Conservation (phyloP, 2,329 filamentous ascomycete genomes). For the Verticillium isaacii region DNA sequence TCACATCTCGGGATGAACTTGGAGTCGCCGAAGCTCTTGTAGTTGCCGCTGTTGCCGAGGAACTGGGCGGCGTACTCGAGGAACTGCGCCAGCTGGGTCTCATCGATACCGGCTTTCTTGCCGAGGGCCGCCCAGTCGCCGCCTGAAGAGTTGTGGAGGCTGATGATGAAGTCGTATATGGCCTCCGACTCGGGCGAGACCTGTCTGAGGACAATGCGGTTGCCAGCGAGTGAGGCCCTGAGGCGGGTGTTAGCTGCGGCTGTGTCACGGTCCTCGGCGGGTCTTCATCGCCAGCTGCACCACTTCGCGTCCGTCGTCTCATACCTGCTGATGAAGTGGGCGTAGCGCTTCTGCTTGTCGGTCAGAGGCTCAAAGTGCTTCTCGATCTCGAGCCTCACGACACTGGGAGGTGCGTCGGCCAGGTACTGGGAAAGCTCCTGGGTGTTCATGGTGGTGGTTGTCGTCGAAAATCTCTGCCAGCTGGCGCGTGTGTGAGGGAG, state of each 20-base stretch:
- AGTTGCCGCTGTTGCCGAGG: slow-evolving; percentile 76
- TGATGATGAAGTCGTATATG: slow-evolving; percentile 77
- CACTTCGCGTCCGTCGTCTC: slow-evolving; percentile 10
- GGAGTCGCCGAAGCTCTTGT: slow-evolving; percentile 81
- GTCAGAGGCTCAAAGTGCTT: slow-evolving; percentile 81
- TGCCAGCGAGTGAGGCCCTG: slow-evolving; percentile 73
- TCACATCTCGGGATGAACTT: slow-evolving; percentile 75
- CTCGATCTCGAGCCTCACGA: slow-evolving; percentile 85
- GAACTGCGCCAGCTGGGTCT: slow-evolving; percentile 62
- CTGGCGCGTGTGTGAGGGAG: slow-evolving; percentile 3
- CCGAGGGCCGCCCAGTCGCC: slow-evolving; percentile 70
- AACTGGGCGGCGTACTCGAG: slow-evolving; percentile 76
- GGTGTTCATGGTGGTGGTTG: slow-evolving; percentile 45
- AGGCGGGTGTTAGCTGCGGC: slow-evolving; percentile 6
- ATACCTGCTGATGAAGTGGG: slow-evolving; percentile 81
- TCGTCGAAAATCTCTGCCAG: slow-evolving; percentile 15
- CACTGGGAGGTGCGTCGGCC: slow-evolving; percentile 82
- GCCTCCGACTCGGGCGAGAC: slow-evolving; percentile 76
- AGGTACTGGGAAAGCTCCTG: slow-evolving; percentile 71
- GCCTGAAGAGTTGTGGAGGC: slow-evolving; percentile 59
- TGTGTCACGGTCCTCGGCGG: neutral
- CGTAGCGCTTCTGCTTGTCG: slow-evolving; percentile 80
- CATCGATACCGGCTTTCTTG: slow-evolving; percentile 57
- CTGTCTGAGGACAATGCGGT: slow-evolving; percentile 73
- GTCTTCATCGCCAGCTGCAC: neutral